Evolutionary conservation across 1,284 basidiomycete species (phyloP).

Genomic region (Microbotryum saponariae): DNA sequence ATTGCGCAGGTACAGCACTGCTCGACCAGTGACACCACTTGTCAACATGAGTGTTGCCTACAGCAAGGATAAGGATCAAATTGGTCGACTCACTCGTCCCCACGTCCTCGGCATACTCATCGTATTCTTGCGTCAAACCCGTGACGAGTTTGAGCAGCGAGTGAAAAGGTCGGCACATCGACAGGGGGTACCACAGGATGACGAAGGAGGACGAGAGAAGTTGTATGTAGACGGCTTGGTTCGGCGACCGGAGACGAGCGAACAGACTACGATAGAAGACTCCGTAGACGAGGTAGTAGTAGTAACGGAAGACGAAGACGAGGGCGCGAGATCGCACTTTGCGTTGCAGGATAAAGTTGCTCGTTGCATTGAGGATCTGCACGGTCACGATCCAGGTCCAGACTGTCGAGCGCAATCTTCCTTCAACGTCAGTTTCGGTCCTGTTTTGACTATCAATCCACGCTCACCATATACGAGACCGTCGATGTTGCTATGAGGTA

Average conservation of each 20-base stretch:
- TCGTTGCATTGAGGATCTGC: constrained; percentile 44
- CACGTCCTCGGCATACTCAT: constrained; percentile 48
- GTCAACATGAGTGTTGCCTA: background rate
- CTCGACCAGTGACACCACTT: background rate
- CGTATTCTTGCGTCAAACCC: constrained; percentile 46
- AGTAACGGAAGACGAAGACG: constrained; percentile 48
- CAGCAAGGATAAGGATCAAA: background rate
- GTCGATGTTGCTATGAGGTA: constrained; percentile 51
- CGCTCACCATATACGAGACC: constrained; percentile 47
- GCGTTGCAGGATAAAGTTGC: constrained; percentile 47
- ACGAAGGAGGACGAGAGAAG: constrained; percentile 49
- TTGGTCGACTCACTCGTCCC: constrained; percentile 38
- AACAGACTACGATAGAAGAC: constrained; percentile 46
- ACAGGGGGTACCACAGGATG: constrained; percentile 50
- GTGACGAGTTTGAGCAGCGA: constrained; percentile 44
- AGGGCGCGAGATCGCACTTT: constrained; percentile 50
- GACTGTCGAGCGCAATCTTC: constrained; percentile 40
- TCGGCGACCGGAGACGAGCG: constrained; percentile 38
- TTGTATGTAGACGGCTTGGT: constrained; percentile 47
- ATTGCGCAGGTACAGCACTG: constrained; percentile 49
- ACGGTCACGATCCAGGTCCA: constrained; percentile 48
- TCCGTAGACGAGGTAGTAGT: constrained; percentile 40
- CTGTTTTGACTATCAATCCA: background rate
- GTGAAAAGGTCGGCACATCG: constrained; percentile 47
- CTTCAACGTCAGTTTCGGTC: constrained; percentile 37